Percentiles rank a stretch among this genome's conserved stretches.
These are phyloP conservation scores for Crithidia bombi DNA, from an alignment of 208 protist genomes.

Conservation along the genomic window DNA sequence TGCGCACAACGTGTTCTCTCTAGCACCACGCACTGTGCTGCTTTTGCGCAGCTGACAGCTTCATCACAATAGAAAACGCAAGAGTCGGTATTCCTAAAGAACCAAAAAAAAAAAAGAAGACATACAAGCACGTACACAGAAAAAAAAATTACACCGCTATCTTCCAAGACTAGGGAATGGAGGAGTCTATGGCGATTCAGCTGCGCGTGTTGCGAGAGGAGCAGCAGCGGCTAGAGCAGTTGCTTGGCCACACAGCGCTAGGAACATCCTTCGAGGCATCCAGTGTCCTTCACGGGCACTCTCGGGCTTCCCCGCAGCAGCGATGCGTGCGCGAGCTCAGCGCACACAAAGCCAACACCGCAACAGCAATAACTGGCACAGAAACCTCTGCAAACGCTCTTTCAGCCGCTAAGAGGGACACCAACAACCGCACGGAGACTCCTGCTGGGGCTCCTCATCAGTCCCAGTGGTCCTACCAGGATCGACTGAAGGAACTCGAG, in stretches of 20 bases:
- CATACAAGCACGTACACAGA: background rate
- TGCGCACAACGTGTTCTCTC: no score
- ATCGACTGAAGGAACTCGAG: slow-evolving; percentile 52
- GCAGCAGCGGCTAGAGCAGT: slow-evolving; percentile 36
- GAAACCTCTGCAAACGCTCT: background rate
- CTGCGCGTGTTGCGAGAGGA: slow-evolving; percentile 37
- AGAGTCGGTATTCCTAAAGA: no score
- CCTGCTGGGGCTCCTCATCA: background rate
- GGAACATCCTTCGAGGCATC: slow-evolving; percentile 1
- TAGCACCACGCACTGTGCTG: no score
- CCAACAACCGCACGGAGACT: background rate
- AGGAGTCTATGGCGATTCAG: slow-evolving; percentile 31
- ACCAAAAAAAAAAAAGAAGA: background rate
- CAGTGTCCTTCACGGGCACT: background rate
- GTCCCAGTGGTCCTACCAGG: slow-evolving; percentile 17
- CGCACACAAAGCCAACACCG: slow-evolving; percentile 6
- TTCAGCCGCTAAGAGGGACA: background rate
- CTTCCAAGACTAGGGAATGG: slow-evolving; percentile 9
- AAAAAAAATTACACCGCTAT: background rate
- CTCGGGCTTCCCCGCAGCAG: background rate
- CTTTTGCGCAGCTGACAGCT: no score
- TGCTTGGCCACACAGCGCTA: slow-evolving; percentile 27
- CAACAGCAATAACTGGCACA: background rate
- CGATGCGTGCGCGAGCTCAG: slow-evolving; percentile 24
- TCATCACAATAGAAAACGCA: no score